Evolutionary conservation across 345 rosid species (phyloP), one percentile per base, ranked within the genome.

Genomic region (Syzygium aqueum): DNA sequence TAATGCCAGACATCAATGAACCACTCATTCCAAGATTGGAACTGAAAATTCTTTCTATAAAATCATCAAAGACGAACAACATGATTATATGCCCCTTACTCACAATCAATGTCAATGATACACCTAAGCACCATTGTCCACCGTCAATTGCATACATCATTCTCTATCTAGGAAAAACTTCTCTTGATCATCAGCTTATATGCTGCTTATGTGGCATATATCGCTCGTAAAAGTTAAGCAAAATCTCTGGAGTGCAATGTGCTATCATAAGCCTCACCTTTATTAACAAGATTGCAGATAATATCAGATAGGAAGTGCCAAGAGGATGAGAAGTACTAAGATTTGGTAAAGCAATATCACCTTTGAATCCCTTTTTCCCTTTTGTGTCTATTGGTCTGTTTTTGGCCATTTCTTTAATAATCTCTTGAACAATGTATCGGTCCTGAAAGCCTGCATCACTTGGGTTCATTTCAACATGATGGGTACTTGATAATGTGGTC

Each of bases 391-490:
- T 93, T 43, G 97, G 99, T 89, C 99, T 94, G 90, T 95, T 97
- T 93, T 93, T 96, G 85, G 99, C 99, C 98, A 97, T 97, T 88
- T 97, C 99, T 89, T 97, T 96, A 40, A 97, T 97, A 77, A 97
- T 92, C 94, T 96, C 99, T 87, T 95, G 99, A 87, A 97, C 99
- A 54, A 97, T 87, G 87, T 96, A 97, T 87, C 99, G 93, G 92
- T 97, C 99, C 93, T 97, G 99, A 91, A 96, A 97, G 78, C 99
- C 99, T 57, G 86, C 99, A 93, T 96, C 99, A 89, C 99, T 94
- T 27, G 99, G 99, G 89, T 92, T 96, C 92, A 97, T 93, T 86
- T 97, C 99, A 87, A 97, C 96, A 84, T 97, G 99, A 91, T 95
- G 92, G 87, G 94, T 91, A 90, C 98, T 96, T 84, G 99, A 94